These are phyloP conservation scores for Thozetella sp. DNA, from an alignment of 495 filamentous ascomycete genomes.

Conservation along the genomic window DNA sequence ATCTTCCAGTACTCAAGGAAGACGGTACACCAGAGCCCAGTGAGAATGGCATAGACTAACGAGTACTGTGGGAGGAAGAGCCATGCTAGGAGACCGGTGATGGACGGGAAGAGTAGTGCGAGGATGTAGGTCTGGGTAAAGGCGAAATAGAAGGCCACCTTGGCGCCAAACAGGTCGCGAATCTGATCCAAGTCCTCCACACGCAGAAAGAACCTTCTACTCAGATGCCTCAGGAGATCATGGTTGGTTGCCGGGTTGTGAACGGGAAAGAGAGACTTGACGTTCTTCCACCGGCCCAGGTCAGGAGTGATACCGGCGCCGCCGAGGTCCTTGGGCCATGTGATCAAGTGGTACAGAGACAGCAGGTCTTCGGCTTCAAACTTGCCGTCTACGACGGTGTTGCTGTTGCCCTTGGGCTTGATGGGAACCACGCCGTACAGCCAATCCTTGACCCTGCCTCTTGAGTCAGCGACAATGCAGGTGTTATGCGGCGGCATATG, in stretches of 20 bases:
- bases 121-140: conserved; percentile 3
- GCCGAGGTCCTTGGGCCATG: conserved; percentile 2
- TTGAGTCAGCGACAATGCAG: no score
- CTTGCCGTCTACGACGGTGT: conserved; percentile 4
- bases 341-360: conserved; percentile 8
- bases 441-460: conserved; percentile 13
- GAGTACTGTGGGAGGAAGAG: conserved; percentile 10
- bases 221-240: conserved; percentile 4
- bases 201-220: conserved; percentile 3
- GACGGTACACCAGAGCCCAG: conserved; percentile 8
- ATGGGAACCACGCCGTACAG: conserved; percentile 1
- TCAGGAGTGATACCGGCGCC: conserved; percentile 10
- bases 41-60: conserved; percentile 7
- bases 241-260: conserved; percentile 8
- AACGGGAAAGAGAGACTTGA: conserved; percentile 8
- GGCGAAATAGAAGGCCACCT: conserved; percentile 7
- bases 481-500: no score
- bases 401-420: neutral
- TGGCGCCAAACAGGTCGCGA: conserved; percentile 10
- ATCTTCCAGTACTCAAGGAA: conserved; percentile 14
- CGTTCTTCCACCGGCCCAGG: conserved; percentile 9
- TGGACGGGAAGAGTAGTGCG: conserved; percentile 4
- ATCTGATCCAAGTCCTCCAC: conserved; percentile 10
- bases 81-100: conserved; percentile 6
- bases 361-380: conserved; percentile 8